Evolutionary conservation across 176 grass and related monocot genomes (phyloP), one percentile per base, ranked within the genome.

Genomic region (Tillandsia fasciculata): DNA sequence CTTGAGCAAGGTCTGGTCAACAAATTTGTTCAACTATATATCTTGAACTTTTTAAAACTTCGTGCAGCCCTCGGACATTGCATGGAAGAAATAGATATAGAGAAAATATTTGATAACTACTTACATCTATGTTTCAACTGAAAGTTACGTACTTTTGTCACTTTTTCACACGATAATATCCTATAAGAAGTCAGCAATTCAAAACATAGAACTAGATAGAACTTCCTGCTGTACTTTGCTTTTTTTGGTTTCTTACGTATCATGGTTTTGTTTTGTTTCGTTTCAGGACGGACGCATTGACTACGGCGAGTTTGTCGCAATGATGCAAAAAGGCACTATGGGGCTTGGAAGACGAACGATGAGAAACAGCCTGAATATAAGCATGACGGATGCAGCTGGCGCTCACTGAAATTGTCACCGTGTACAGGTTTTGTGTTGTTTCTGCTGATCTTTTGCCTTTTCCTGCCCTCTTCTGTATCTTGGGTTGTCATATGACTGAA

Each of bases 271-370:
- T 67, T 80, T 42, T 20, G 71, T 72, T 72, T 79, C 88, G 71
- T 72, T 72, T 79, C 88, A 96, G 93, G 93, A 96, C 0, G 89
- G 89, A 68, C 86, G 83, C 53, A 96, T 96, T 66, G 89, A 96
- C 75, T 96, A 87, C 9, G 67, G 68, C 0, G 93, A 96, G 67
- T 96, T 96, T 48, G 84, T 87, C 20, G 86, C 83, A 9, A 92
- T 96, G 93, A 96, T 96, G 93, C 86, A 85, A 79, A 85, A 71
- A 52, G 67, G 50, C 56, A 70, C 64, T 48, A 48, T 78, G 77
- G 78, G 74, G 53, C 76, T 78, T 61, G 83, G 80, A 24, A 72
- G 83, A 63, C 82, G 66, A 48, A 29, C 70, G 53, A 65, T 84
- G 77, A 78, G 80, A 76, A 84, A 71, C 65, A 86, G 75, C 81